Evolutionary conservation across 805 yeast genomes (phyloP).

Genomic region (Barnettozyma vustinii): DNA sequence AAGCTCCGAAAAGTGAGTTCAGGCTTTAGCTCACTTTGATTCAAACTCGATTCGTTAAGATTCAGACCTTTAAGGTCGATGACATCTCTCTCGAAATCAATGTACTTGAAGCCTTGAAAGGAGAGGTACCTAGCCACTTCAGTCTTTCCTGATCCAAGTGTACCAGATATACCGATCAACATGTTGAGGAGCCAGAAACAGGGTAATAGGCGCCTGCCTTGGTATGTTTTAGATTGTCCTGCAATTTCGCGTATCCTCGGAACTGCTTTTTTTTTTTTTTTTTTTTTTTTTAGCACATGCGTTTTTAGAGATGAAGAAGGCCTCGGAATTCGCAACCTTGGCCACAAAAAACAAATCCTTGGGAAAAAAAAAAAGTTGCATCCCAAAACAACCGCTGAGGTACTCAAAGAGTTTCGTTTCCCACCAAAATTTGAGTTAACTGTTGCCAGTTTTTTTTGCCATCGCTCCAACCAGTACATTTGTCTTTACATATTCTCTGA

Average conservation of each 20-base stretch:
- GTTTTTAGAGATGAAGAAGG: background rate
- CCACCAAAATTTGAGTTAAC: background rate
- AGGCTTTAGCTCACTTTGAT: conserved; percentile 18
- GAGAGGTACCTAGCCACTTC: conserved; percentile 56
- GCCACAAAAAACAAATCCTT: background rate
- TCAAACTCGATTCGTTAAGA: conserved; percentile 9
- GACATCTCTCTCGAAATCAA: conserved; percentile 23
- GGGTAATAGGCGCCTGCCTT: no score
- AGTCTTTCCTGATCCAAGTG: conserved; percentile 59
- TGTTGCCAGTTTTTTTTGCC: background rate
- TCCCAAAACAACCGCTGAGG: background rate
- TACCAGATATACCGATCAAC: conserved; percentile 75
- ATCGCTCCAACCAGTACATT: background rate
- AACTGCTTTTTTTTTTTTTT: background rate
- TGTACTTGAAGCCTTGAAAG: conserved; percentile 44
- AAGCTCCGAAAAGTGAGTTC: conserved; percentile 32
- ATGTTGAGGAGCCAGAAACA: conserved; percentile 27
- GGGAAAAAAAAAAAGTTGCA: background rate
- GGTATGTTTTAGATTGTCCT: no score
- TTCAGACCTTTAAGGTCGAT: conserved; percentile 14
- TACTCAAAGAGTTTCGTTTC: background rate
- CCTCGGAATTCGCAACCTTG: background rate
- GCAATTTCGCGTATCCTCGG: background rate
- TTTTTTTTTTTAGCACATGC: background rate
- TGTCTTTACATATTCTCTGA: background rate